phyloP scores from a whole-genome alignment of 1,139 yeast genomes.

The Sugiyamaella paludigena region DNA sequence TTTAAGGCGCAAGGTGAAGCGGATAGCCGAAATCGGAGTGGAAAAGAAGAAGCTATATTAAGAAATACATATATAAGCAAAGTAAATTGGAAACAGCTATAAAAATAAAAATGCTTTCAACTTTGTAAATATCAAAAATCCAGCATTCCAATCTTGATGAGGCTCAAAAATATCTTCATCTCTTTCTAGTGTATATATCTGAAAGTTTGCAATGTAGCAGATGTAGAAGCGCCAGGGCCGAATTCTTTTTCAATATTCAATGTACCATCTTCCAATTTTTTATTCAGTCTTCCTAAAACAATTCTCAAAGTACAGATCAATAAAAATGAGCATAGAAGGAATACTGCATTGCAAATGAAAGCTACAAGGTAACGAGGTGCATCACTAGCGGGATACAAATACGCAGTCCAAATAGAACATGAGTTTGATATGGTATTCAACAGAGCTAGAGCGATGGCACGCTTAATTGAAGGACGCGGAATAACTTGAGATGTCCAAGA shows the following conservation, averaged over 20 bases:
- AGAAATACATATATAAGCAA: no score
- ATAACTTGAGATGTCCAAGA: constrained; percentile 5
- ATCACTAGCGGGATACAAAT: neutral
- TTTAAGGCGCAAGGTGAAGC: no score
- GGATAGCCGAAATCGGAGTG: no score
- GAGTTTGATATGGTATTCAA: constrained; percentile 4
- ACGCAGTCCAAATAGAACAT: constrained; percentile 4
- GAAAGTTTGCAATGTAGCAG: constrained; percentile 8
- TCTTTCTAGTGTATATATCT: constrained; percentile 5
- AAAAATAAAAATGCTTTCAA: no score
- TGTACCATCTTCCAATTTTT: constrained; percentile 16
- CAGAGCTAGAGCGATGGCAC: constrained; percentile 5
- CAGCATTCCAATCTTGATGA: no score
- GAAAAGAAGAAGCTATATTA: no score
- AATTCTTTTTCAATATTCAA: constrained; percentile 17
- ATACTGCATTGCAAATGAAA: constrained; percentile 10
- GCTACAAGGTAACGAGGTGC: constrained; percentile 9
- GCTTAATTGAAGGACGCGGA: constrained; percentile 7
- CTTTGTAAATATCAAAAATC: no score
- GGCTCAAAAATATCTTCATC: neutral
- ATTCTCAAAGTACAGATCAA: constrained; percentile 11
- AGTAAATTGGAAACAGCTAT: no score
- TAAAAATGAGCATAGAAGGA: constrained; percentile 6
- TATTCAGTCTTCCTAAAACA: constrained; percentile 10
- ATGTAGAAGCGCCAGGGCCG: constrained; percentile 11